Base-by-base conservation (phyloP, 441 rosid genomes). In the Heliophila coronopifolia region DNA sequence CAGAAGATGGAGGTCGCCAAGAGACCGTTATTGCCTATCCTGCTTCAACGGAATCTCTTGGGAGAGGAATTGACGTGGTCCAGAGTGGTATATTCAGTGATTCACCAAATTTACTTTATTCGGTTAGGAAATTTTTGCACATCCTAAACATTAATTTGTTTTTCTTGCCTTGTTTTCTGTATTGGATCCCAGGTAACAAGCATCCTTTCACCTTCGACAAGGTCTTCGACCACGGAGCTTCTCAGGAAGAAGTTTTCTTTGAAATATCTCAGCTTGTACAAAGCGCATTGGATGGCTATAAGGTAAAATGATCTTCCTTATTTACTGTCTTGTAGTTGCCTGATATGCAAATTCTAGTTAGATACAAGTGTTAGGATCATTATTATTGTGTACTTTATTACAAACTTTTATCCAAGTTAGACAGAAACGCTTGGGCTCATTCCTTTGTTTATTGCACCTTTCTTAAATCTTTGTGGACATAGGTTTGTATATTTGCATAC, bases 401-500 rank as follows among this genome's bases (percentile, higher is more conserved):
- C 24, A 4, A 22, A 9, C 13, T 19, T 23, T 26, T 16, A n/a
- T 32, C 3, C 5, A 18, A 19, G 27, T 52, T 11, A 4, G 17
- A 9, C 56, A 6, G 34, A 20, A 23, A 43, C 9, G 13, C 9
- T 47, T 7, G 27, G 2, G 20, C 33, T 20, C 34, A 31, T 16
- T 9, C 7, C 2, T 19, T 23, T 42, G 31, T 41, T 25, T n/a
- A 19, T 25, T 11, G 19, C 55, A 46, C 48, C 35, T 40, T 37
- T 36, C 14, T 27, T 18, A 10, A 34, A 15, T 9, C 62, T 36
- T 28, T 38, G 55, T 61, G 73, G 40, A 33, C 24, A 65, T 71
- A 92, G 98, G 97, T 92, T 7, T 92, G 99, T 63, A 88, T 92
- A 38, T 92, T 92, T 78, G 99, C 99, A 20, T 92, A 92, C 36